Evolutionary conservation across 345 rosid genomes (phyloP).

Genomic region (Orychophragmus violaceus): DNA sequence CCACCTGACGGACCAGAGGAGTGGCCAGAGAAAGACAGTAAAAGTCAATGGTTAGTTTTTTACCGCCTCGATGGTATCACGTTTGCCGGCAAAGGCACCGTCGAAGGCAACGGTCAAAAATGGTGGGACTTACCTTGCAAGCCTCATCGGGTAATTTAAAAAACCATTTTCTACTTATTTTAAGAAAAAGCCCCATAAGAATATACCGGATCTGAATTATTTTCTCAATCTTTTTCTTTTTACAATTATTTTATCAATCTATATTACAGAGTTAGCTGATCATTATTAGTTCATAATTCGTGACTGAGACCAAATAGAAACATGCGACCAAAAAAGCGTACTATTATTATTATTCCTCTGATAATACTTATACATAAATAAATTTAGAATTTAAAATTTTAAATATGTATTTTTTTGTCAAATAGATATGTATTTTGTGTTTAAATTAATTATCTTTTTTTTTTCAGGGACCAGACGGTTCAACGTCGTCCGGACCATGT

Average conservation of each 20-base stretch:
- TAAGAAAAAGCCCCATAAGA: too few species aligned
- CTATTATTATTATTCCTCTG: constrained; percentile 2
- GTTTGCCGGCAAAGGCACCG: constrained; percentile 69
- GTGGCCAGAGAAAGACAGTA: constrained; percentile 78
- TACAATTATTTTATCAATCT: neutral
- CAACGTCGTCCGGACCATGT: constrained; percentile 57
- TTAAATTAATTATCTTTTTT: too few species aligned
- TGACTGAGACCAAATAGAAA: neutral
- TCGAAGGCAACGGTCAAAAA: constrained; percentile 91
- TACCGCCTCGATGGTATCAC: constrained; percentile 59
- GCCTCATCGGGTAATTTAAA: constrained; percentile 83
- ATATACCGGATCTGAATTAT: too few species aligned
- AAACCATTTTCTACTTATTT: too few species aligned
- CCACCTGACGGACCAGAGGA: constrained; percentile 87
- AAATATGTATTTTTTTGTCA: too few species aligned
- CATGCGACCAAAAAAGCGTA: constrained; percentile 7
- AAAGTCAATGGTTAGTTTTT: constrained; percentile 86
- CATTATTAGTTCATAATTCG: neutral
- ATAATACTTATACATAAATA: too few species aligned
- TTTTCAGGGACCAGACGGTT: constrained; percentile 73
- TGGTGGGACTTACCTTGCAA: constrained; percentile 99
- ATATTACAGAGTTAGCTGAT: neutral
- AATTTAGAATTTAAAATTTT: too few species aligned
- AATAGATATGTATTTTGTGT: too few species aligned
- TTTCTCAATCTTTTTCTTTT: too few species aligned